Percentiles rank a stretch among this genome's conserved stretches.
Conservation (phyloP, 345 rosid genomes). For the Moricandia moricandioides region DNA sequence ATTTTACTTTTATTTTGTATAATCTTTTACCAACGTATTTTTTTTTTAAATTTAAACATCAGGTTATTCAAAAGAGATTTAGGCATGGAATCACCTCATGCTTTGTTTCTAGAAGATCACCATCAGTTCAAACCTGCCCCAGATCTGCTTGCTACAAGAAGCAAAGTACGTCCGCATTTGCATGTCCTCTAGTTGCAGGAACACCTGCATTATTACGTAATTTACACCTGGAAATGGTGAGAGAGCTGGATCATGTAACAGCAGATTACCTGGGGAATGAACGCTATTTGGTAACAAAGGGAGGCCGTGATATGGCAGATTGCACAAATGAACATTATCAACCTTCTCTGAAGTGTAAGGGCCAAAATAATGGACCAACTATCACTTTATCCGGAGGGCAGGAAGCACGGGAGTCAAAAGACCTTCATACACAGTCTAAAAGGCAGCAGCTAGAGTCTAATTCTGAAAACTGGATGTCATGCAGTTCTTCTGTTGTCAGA, state of each 20-base stretch:
- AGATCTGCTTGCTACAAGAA: constrained; percentile 37
- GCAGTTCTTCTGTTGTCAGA: constrained; percentile 35
- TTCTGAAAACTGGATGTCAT: constrained; percentile 28
- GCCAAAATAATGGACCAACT: constrained; percentile 22
- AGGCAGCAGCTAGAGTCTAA: constrained; percentile 39
- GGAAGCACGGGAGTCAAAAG: constrained; percentile 35
- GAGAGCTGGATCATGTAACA: constrained; percentile 51
- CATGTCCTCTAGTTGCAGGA: constrained; percentile 32
- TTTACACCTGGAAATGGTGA: constrained; percentile 67
- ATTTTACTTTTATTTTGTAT: background rate
- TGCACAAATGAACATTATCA: constrained; percentile 33
- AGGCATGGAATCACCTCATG: constrained; percentile 36
- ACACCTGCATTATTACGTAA: constrained; percentile 56
- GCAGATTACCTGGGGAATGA: constrained; percentile 38
- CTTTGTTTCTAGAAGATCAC: constrained; percentile 39
- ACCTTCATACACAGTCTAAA: constrained; percentile 30
- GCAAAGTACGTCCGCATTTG: constrained; percentile 43
- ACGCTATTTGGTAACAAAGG: constrained; percentile 36
- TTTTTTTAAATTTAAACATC: constrained; percentile 13
- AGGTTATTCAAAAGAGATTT: constrained; percentile 53
- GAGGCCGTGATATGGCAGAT: constrained; percentile 34
- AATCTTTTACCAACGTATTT: background rate
- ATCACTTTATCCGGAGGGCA: constrained; percentile 36
- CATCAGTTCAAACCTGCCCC: constrained; percentile 27
- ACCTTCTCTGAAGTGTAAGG: constrained; percentile 22